phyloP scores from a whole-genome alignment of 225 moss, liverwort and hornwort genomes.

The Physcomitrium patens region DNA sequence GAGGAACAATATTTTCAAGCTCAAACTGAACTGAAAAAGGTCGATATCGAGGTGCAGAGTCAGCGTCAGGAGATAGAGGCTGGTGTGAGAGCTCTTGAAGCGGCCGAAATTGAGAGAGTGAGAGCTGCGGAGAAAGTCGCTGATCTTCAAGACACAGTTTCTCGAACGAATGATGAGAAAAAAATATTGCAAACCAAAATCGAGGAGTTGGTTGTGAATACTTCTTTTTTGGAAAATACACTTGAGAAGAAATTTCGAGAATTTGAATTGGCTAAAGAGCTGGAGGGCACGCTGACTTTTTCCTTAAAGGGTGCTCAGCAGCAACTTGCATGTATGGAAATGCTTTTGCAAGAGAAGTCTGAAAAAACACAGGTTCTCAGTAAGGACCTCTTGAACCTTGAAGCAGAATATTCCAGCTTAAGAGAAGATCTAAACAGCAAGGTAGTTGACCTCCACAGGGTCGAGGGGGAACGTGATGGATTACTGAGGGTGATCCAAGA shows the following conservation, averaged over 20 bases:
- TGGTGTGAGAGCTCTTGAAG: slow-evolving; percentile 37
- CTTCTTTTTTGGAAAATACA: slow-evolving; percentile 28
- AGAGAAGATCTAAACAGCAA: slow-evolving; percentile 39
- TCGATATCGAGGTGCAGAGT: slow-evolving; percentile 47
- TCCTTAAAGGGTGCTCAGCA: slow-evolving; percentile 31
- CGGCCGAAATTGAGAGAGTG: slow-evolving; percentile 33
- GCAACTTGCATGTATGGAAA: slow-evolving; percentile 30
- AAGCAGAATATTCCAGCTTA: slow-evolving; percentile 35
- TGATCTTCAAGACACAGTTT: slow-evolving; percentile 33
- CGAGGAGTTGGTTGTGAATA: slow-evolving; percentile 24
- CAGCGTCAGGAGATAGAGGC: slow-evolving; percentile 45
- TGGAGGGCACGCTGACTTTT: slow-evolving; percentile 29
- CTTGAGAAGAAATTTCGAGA: slow-evolving; percentile 31
- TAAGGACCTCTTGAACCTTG: slow-evolving; percentile 30
- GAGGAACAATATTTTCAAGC: slow-evolving; percentile 49
- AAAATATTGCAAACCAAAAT: slow-evolving; percentile 27
- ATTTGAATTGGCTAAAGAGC: slow-evolving; percentile 31
- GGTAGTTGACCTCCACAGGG: slow-evolving; percentile 40
- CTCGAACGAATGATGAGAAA: slow-evolving; percentile 35
- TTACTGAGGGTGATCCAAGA: slow-evolving; percentile 35
- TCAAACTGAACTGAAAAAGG: slow-evolving; percentile 43
- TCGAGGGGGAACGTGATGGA: slow-evolving; percentile 57
- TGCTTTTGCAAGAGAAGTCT: slow-evolving; percentile 36
- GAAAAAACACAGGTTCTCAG: slow-evolving; percentile 33
- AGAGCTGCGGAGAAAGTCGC: slow-evolving; percentile 32